These are phyloP conservation scores for Wickerhamomyces mucosus DNA, from an alignment of 805 yeast species.

Conservation along the genomic window DNA sequence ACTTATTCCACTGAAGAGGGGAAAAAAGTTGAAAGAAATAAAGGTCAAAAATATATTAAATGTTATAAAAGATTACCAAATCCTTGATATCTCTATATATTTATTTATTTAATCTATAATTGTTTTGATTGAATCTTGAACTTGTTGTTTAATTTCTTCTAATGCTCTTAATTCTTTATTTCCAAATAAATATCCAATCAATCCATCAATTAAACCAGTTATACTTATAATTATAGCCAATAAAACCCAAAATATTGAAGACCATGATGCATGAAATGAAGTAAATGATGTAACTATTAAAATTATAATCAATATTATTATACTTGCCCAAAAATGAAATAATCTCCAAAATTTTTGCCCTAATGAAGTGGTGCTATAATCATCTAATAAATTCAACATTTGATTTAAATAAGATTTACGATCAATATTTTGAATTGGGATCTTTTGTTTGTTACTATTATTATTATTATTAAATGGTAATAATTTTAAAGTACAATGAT, in stretches of 20 bases:
- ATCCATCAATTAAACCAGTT: slow-evolving; percentile 66
- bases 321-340: slow-evolving; percentile 50
- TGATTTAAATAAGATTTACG: slow-evolving; percentile 31
- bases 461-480: slow-evolving; percentile 7
- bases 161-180: slow-evolving; percentile 72
- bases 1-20: slow-evolving; percentile 95
- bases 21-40: slow-evolving; percentile 86
- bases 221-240: slow-evolving; percentile 45
- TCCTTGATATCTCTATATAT: slow-evolving; percentile 34
- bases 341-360: slow-evolving; percentile 61
- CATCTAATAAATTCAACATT: slow-evolving; percentile 35
- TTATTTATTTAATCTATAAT: no score
- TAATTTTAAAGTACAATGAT: slow-evolving; percentile 34
- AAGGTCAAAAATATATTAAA: slow-evolving; percentile 81
- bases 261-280: slow-evolving; percentile 44
- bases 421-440: slow-evolving; percentile 3
- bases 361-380: slow-evolving; percentile 42
- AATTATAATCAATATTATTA: slow-evolving; percentile 41
- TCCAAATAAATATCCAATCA: slow-evolving; percentile 74
- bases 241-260: slow-evolving; percentile 56
- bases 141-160: slow-evolving; percentile 65
- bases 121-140: slow-evolving; percentile 24
- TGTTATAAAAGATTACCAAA: slow-evolving; percentile 70
- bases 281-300: slow-evolving; percentile 52
- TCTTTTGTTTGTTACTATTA: slow-evolving; percentile 1